Percentiles rank a stretch among this genome's conserved stretches.
These are phyloP conservation scores for Colletotrichum sp. DNA, from an alignment of 2,329 filamentous ascomycete species.

Conservation along the genomic window DNA sequence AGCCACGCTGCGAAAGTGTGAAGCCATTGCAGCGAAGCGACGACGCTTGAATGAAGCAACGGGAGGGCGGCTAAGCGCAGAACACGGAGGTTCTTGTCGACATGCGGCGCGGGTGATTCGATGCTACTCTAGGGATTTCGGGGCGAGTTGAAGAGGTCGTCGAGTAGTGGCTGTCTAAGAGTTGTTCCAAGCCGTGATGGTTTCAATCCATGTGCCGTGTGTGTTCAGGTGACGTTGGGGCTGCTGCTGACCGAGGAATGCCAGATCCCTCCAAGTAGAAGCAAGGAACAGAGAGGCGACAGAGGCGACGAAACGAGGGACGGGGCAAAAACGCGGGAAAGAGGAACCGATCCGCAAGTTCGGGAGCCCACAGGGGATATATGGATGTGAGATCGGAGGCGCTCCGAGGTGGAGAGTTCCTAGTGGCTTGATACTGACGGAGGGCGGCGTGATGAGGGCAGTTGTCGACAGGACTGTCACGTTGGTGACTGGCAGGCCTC, in stretches of 20 bases:
- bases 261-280: constrained; percentile 27
- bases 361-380: constrained; percentile 19
- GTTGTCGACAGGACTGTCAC: constrained; percentile 8
- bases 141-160: neutral
- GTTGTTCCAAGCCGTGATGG: neutral
- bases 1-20: constrained; percentile 36
- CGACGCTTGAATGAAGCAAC: constrained; percentile 23
- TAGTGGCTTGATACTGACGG: constrained; percentile 12
- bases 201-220: neutral
- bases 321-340: neutral
- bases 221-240: neutral
- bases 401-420: neutral
- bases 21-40: constrained; percentile 41
- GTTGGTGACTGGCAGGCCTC: constrained; percentile 11
- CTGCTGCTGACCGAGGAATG: constrained; percentile 23
- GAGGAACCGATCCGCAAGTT: neutral
- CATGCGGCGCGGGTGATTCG: constrained; percentile 25
- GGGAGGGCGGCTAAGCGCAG: constrained; percentile 30
- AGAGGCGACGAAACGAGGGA: constrained; percentile 21
- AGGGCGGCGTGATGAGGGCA: constrained; percentile 1
- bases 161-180: neutral
- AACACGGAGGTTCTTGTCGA: constrained; percentile 25
- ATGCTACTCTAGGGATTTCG: neutral
- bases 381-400: constrained; percentile 24
- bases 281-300: constrained; percentile 4